These are phyloP conservation scores for Sparassis latifolia DNA, from an alignment of 1,284 basidiomycete genomes.

Conservation along the genomic window DNA sequence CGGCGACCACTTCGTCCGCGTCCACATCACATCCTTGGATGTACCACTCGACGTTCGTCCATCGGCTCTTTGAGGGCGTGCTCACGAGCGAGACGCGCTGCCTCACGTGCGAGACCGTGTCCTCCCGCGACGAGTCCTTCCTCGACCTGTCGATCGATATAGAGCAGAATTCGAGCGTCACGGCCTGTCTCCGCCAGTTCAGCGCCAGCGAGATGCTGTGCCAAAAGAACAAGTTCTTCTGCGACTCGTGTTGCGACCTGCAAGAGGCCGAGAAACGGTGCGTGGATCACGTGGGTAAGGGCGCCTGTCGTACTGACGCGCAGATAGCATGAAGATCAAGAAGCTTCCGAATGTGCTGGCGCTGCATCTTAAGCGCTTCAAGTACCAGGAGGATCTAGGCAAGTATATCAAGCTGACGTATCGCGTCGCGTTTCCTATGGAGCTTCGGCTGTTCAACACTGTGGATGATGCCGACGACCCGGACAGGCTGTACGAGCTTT, in stretches of 20 bases:
- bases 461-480: conserved; percentile 90
- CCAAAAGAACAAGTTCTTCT: conserved; percentile 98
- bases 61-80: conserved; percentile 88
- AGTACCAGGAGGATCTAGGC: conserved; percentile 87
- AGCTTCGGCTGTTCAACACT: conserved; percentile 94
- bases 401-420: conserved; percentile 94
- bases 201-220: conserved; percentile 98
- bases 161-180: conserved; percentile 93
- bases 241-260: conserved; percentile 92
- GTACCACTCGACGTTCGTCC: conserved; percentile 70
- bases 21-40: conserved; percentile 24
- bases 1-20: conserved; percentile 14
- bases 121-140: conserved; percentile 93
- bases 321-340: conserved; percentile 91
- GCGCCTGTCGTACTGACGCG: not conserved
- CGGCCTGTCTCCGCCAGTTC: conserved; percentile 92
- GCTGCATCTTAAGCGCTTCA: conserved; percentile 81
- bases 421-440: conserved; percentile 92
- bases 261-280: conserved; percentile 98
- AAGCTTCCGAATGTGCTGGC: conserved; percentile 91
- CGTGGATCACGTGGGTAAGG: not conserved
- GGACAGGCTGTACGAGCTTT: conserved; percentile 87
- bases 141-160: conserved; percentile 98
- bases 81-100: conserved; percentile 96
- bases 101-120: conserved; percentile 96